Evolutionary conservation across 352 stramenopile species (phyloP), one percentile per base, ranked within the genome.

Genomic region (Lagenidium sp.): DNA sequence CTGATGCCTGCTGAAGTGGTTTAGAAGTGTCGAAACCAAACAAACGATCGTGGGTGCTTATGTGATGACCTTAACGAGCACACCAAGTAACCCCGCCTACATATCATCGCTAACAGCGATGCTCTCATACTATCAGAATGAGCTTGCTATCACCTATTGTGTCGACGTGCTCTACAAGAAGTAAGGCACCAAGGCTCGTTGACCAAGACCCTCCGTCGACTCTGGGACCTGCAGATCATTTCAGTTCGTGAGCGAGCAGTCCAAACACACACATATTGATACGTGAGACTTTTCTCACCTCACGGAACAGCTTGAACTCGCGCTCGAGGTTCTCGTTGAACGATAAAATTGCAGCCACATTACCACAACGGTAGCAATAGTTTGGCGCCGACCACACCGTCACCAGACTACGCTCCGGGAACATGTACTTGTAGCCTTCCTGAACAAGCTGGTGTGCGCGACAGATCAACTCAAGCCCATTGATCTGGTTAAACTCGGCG

Each of bases 401-500:
- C 36, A 92, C 76, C 34, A 89, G 69, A 47, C 68, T 85, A 55
- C 85, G 76, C 37, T 92, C 77, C 4, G 65, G 68, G 48, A 95
- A 95, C 78, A 94, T 93, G 60, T 93, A 94, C 63, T 92, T 91
- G 72, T 90, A 94, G n/a, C 82, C 84, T 64, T 92, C 83, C 57
- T 93, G 82, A 41, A 90, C 81, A 37, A 95, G 67, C 57, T 95
- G 84, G 55, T 95, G 84, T 12, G 84, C 84, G 47, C 84, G 77
- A 50, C 81, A 94, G 39, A 95, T 88, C 35, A 95, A 68, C 36
- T 94, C 81, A 12, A 95, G 60, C 15, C 78, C 79, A 55, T 95
- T 95, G 57, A 93, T 87, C 60, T 95, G 84, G 62, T 93, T 95
- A 51, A 95, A 95, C 63, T 92, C 79, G 41, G 81, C 63, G 25